phyloP scores from a whole-genome alignment of 495 filamentous ascomycete species.

The Penicillium flavigenum region DNA sequence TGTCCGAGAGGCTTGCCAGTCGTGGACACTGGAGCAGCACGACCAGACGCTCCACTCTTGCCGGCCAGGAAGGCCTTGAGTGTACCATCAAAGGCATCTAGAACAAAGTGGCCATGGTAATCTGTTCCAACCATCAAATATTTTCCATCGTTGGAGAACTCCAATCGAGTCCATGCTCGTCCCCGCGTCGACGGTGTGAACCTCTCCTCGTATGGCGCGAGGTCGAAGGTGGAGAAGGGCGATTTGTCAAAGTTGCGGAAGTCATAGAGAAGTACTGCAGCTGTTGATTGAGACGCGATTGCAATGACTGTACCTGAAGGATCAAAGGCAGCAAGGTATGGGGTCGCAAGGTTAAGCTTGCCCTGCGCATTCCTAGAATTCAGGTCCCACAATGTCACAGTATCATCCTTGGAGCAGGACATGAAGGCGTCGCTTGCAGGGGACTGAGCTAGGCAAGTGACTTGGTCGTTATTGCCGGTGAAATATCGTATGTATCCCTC shows the following conservation, averaged over 20 bases:
- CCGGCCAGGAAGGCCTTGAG: slow-evolving; percentile 63
- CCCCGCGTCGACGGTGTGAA: slow-evolving; percentile 50
- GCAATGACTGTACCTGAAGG: slow-evolving; percentile 87
- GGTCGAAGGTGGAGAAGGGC: slow-evolving; percentile 84
- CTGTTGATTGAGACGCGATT: slow-evolving; percentile 75
- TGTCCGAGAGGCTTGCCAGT: slow-evolving; percentile 55
- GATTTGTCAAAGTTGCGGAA: slow-evolving; percentile 86
- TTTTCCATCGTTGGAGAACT: slow-evolving; percentile 95
- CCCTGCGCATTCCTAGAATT: slow-evolving; percentile 71
- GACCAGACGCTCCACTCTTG: slow-evolving; percentile 44
- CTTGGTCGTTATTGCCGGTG: slow-evolving; percentile 75
- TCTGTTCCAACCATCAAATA: slow-evolving; percentile 77
- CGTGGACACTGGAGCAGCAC: slow-evolving; percentile 47
- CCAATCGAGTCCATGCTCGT: slow-evolving; percentile 75
- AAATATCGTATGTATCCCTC: slow-evolving; percentile 96
- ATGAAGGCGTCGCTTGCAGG: slow-evolving; percentile 82
- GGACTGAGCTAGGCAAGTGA: slow-evolving; percentile 69
- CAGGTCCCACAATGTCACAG: slow-evolving; percentile 83
- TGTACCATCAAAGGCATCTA: slow-evolving; percentile 84
- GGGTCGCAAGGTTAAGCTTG: slow-evolving; percentile 69
- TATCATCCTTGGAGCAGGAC: slow-evolving; percentile 84
- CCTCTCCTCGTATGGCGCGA: slow-evolving; percentile 58
- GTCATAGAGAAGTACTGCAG: slow-evolving; percentile 85
- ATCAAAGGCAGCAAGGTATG: slow-evolving; percentile 84
- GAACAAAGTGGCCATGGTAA: slow-evolving; percentile 75